phyloP scores from a whole-genome alignment of 495 filamentous ascomycete genomes.

The Tuber umbilicatum region DNA sequence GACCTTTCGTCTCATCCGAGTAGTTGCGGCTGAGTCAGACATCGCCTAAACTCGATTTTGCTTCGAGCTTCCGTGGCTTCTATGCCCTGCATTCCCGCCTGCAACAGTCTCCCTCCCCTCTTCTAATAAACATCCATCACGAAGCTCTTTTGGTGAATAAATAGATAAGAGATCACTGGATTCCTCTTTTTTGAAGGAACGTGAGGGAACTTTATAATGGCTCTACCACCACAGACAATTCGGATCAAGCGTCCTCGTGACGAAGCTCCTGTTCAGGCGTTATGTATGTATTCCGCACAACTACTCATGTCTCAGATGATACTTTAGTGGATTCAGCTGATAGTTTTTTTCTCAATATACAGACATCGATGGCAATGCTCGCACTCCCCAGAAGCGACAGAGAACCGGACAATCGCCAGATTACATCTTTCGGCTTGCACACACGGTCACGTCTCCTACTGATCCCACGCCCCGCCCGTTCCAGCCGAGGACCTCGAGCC shows the following conservation, averaged over 20 bases:
- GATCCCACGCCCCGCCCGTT: conserved; percentile 30
- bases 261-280: conserved; percentile 36
- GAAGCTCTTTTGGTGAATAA: background rate
- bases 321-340: background rate
- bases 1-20: background rate
- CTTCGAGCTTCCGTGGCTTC: background rate
- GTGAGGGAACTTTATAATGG: conserved; percentile 10
- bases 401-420: conserved; percentile 23
- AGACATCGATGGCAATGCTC: conserved; percentile 1
- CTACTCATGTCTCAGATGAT: background rate
- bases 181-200: background rate
- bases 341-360: background rate
- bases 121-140: background rate
- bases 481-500: conserved; percentile 20
- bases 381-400: conserved; percentile 25
- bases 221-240: conserved; percentile 38
- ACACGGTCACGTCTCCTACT: conserved; percentile 32
- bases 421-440: conserved; percentile 38
- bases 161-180: background rate
- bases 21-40: background rate
- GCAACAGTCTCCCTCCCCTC: background rate
- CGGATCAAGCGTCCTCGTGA: conserved; percentile 41
- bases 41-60: background rate
- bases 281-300: conserved; percentile 20
- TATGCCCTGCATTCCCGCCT: background rate